Conservation (phyloP, 2,329 filamentous ascomycete genomes). For the Metarhizium rileyi region DNA sequence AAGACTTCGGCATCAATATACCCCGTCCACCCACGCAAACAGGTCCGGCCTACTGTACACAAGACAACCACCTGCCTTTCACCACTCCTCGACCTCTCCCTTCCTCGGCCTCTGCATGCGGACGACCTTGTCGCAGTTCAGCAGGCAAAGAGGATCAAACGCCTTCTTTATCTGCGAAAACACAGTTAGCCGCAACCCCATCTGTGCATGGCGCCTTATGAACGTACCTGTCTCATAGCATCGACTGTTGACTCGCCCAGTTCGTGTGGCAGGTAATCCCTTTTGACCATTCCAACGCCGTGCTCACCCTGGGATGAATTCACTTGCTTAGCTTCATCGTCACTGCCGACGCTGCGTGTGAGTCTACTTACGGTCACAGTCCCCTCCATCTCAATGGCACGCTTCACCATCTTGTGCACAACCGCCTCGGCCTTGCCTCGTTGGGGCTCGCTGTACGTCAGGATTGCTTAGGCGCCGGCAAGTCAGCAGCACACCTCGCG, state of each 20-base stretch:
- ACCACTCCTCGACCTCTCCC: constrained; percentile 37
- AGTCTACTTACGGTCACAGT: constrained; percentile 55
- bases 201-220: too few relatives aligned
- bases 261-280: constrained; percentile 73
- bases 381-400: constrained; percentile 74
- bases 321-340: background rate
- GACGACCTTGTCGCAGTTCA: constrained; percentile 62
- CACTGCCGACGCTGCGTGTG: background rate
- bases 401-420: constrained; percentile 77
- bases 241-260: constrained; percentile 66
- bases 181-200: background rate
- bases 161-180: constrained; percentile 60
- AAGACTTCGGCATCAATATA: background rate
- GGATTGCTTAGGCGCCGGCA: constrained; percentile 31
- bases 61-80: constrained; percentile 3
- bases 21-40: background rate
- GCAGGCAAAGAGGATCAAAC: constrained; percentile 63
- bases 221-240: constrained; percentile 65
- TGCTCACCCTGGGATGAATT: constrained; percentile 54
- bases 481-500: background rate
- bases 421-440: constrained; percentile 57
- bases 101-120: constrained; percentile 42
- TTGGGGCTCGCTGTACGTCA: constrained; percentile 56
- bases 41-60: background rate
- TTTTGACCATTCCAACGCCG: constrained; percentile 74